A percentile compares a stretch with the other conserved stretches of the same genome.
Conservation (phyloP, 768 basidiomycete species). For the Fomitopsis serialis region DNA sequence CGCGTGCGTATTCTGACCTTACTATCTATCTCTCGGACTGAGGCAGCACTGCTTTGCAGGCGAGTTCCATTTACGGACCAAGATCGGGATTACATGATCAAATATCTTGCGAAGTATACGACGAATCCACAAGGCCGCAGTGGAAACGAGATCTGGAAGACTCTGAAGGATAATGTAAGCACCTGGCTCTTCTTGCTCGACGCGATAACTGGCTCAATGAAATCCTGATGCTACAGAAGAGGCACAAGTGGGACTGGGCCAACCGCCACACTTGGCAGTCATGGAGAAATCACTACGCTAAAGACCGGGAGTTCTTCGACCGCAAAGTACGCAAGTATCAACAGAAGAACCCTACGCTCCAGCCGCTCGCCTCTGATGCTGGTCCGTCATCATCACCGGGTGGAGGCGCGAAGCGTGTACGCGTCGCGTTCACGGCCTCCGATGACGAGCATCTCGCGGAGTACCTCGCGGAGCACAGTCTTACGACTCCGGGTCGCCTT, state of each 20-base stretch:
- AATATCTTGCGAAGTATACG: slow-evolving; percentile 20
- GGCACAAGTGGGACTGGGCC: slow-evolving; percentile 14
- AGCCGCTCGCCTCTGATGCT: not conserved
- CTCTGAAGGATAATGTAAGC: slow-evolving; percentile 18
- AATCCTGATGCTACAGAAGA: slow-evolving; percentile 3
- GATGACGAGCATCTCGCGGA: slow-evolving; percentile 12
- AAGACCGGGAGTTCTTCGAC: slow-evolving; percentile 15
- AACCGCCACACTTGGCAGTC: slow-evolving; percentile 20
- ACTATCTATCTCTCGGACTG: no score
- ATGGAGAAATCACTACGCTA: slow-evolving; percentile 23
- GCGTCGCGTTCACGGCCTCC: slow-evolving; percentile 5
- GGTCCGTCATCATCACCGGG: not conserved
- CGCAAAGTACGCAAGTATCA: slow-evolving; percentile 7
- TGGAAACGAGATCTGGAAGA: slow-evolving; percentile 17
- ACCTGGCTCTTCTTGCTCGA: not conserved
- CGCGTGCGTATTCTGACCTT: no score
- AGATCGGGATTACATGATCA: slow-evolving; percentile 13
- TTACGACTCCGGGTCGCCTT: not conserved
- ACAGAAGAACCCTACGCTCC: not conserved
- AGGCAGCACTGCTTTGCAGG: not conserved
- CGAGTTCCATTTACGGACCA: slow-evolving; percentile 8
- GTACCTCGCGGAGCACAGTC: slow-evolving; percentile 7
- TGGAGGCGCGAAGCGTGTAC: not conserved
- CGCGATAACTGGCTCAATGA: no score
- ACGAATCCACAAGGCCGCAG: slow-evolving; percentile 10